Evolutionary conservation across 805 yeast genomes (phyloP), one percentile per base, ranked within the genome.

Genomic region (Citeromyces nyonsensis): DNA sequence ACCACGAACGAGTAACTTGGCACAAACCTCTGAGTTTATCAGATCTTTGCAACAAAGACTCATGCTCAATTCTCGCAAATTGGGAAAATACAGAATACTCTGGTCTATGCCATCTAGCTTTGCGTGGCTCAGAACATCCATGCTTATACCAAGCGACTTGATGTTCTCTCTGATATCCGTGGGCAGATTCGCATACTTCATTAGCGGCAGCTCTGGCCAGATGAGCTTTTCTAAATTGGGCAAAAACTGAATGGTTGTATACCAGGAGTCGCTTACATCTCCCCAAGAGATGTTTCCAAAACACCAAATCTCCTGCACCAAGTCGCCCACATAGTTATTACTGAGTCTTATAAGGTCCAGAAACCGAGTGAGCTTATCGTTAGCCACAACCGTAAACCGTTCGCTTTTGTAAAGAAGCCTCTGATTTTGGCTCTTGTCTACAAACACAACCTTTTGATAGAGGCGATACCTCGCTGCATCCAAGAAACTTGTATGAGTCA

Each of bases 121-220:
- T 4, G 14, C 18, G 13, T 30, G 10, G 10, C 18, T 6, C 11
- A 32, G 15, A 2, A 24, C 9, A 5, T 26, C 15, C 11, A 33
- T 18, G 2, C 38, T 32, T 26, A 37, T 15, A 24, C 36, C 15
- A 3, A 37, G 10, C 6, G 34, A 33, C 29, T 30, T 30, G 13
- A 35, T 6, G 6, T 30, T 32, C 6, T 9, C 5, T 15, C 38
- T 32, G 4, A 24, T 33, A 4, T 12, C 24, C 5, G 8, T 9
- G 9, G 26, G 20, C 4, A 37, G 10, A 10, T 24, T 25, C n/a
- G 36, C 35, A 24, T 14, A 35, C 14, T 37, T 37, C 10, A 30
- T 10, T 14, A 37, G 26, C 5, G 38, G 38, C 24, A 37, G 26
- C n/a, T 30, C 15, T 3, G 40, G 40, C 38, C 38, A 35, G 8